Conservation (phyloP, 192 early-diverging fungal species). For the Diversispora eburnea region DNA sequence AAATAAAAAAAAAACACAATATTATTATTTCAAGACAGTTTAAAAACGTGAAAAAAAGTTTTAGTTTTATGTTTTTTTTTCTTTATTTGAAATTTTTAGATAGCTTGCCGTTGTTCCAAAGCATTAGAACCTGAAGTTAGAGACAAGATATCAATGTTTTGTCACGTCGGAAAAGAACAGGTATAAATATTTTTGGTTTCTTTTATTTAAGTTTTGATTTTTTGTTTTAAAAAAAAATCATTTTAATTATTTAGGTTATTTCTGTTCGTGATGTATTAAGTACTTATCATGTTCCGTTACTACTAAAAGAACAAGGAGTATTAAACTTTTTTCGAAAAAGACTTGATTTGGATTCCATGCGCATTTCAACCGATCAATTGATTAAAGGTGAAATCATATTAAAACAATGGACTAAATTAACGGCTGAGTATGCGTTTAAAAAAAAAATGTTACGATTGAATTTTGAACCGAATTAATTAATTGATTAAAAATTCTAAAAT, state of each 20-base stretch:
- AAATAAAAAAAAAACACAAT: no score
- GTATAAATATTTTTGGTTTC: conserved; percentile 37
- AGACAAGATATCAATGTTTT: conserved; percentile 98
- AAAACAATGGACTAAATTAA: conserved; percentile 84
- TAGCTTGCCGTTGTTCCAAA: conserved; percentile 90
- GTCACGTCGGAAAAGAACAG: conserved; percentile 90
- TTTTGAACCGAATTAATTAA: neutral
- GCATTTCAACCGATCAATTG: conserved; percentile 50
- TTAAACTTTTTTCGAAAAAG: conserved; percentile 78
- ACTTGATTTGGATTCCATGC: conserved; percentile 65
- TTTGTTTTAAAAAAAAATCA: neutral
- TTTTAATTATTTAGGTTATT: conserved; percentile 41
- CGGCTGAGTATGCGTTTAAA: conserved; percentile 41
- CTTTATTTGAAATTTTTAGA: conserved; percentile 33
- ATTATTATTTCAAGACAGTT: no score
- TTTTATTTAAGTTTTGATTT: neutral
- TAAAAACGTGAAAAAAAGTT: no score
- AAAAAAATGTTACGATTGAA: neutral
- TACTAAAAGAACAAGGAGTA: conserved; percentile 83
- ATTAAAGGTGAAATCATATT: conserved; percentile 63
- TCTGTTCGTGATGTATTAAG: conserved; percentile 96
- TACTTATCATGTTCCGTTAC: conserved; percentile 94
- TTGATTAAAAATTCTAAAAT: neutral
- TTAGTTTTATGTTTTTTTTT: no score
- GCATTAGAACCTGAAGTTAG: conserved; percentile 76